Base-by-base conservation (phyloP, 1,139 yeast genomes). In the Arxiozyma heterogenica region DNA sequence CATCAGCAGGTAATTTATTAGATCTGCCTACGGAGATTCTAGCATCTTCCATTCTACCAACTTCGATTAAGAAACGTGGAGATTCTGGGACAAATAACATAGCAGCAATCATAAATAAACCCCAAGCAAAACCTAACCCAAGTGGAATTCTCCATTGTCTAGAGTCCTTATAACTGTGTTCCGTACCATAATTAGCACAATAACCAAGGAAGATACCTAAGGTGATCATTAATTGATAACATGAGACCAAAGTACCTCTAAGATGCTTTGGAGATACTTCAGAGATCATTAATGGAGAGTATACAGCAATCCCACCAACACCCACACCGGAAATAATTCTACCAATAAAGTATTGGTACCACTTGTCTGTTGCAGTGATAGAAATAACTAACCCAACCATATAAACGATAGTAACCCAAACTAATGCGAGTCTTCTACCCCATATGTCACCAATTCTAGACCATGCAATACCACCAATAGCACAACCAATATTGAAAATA, bases 1-100 rank as follows among this genome's bases (percentile, higher is more conserved):
- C 83, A 56, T 82, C 84, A 23, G 73, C 54, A 9, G 54, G 23
- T 23, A 55, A 27, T 38, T 30, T 53, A 47, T 55, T 55, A 38
- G 57, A 55, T 47, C 41, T 44, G 17, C 56, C 58, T 18, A 55
- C 46, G n/a, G 58, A 53, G 21, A 43, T n/a, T 25, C 52, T 55
- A 41, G 58, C 58, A n/a, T 55, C 56, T 51, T 55, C 58, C 25
- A 55, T 41, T 50, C 53, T 51, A 41, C 54, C 56, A 38, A 51
- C 53, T 47, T 55, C 57, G n/a, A 55, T 49, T 45, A 55, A 51
- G 55, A 49, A 55, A 55, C 58, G 56, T 49, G 58, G 58, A 43
- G 58, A 55, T 52, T 55, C 58, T 51, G 58, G 58, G 27, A 55
- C 58, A 46, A 55, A 55, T 45, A 55, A 55, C 58, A 55, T 55